phyloP scores from a whole-genome alignment of 2,329 filamentous ascomycete species.

The Fusarium mexicanum region DNA sequence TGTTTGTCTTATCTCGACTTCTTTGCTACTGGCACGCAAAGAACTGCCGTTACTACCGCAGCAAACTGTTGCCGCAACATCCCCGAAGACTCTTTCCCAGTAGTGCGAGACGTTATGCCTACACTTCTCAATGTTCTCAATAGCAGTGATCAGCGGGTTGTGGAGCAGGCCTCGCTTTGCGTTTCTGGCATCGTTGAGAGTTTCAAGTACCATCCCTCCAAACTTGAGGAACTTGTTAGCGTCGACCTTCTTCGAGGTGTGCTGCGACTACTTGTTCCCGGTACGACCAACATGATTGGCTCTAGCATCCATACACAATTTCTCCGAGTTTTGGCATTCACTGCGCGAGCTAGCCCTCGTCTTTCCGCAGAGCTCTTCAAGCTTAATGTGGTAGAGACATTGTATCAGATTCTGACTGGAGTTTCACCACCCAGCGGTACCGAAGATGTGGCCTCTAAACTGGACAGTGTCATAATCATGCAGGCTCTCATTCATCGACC shows the following conservation, averaged over 20 bases:
- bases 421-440: slow-evolving; percentile 87
- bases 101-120: slow-evolving; percentile 95
- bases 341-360: slow-evolving; percentile 85
- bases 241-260: slow-evolving; percentile 86
- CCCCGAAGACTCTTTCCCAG: slow-evolving; percentile 89
- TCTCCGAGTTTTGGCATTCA: slow-evolving; percentile 88
- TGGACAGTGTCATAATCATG: slow-evolving; percentile 98
- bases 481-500: slow-evolving; percentile 96
- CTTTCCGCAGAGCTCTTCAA: slow-evolving; percentile 92
- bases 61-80: slow-evolving; percentile 99
- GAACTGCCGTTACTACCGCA: slow-evolving; percentile 95
- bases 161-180: slow-evolving; percentile 95
- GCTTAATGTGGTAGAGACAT: slow-evolving; percentile 95
- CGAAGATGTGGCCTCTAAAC: slow-evolving; percentile 82
- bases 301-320: slow-evolving; percentile 97
- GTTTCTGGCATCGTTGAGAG: slow-evolving; percentile 97
- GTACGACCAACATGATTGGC: slow-evolving; percentile 94
- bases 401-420: slow-evolving; percentile 96
- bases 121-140: slow-evolving; percentile 88
- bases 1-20: slow-evolving; percentile 97
- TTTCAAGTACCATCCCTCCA: slow-evolving; percentile 87
- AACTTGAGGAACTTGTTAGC: slow-evolving; percentile 92
- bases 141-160: slow-evolving; percentile 94
- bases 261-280: slow-evolving; percentile 86
- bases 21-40: slow-evolving; percentile 95